phyloP scores from a whole-genome alignment of 306 rosid species.

The Prunus armeniaca region DNA sequence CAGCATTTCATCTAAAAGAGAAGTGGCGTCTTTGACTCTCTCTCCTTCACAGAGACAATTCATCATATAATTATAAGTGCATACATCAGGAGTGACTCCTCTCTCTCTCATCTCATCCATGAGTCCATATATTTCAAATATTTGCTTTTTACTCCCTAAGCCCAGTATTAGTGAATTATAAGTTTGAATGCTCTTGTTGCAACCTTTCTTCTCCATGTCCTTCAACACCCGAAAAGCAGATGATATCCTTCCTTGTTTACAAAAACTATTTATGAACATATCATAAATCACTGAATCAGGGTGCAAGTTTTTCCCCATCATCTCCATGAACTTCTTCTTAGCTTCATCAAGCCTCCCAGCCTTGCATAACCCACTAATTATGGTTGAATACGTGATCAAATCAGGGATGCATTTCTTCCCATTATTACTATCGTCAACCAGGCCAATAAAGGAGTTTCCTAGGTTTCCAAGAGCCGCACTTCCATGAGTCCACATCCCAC shows the following conservation, averaged over 20 bases:
- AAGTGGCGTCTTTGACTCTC: constrained; percentile 65
- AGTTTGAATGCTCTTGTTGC: constrained; percentile 84
- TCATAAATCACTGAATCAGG: constrained; percentile 78
- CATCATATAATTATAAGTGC: constrained; percentile 73
- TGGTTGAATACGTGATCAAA: constrained; percentile 70
- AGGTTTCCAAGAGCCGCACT: constrained; percentile 55
- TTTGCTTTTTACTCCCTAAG: constrained; percentile 61
- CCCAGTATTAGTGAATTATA: constrained; percentile 84
- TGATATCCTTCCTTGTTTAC: constrained; percentile 81
- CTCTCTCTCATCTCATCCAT: constrained; percentile 92
- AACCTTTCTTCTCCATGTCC: constrained; percentile 94
- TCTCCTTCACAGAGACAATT: constrained; percentile 76
- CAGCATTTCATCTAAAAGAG: constrained; percentile 84
- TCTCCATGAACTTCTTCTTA: constrained; percentile 75
- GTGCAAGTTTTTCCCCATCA: constrained; percentile 63
- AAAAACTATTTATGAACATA: constrained; percentile 58
- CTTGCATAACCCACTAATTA: constrained; percentile 73
- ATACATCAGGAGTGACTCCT: constrained; percentile 64
- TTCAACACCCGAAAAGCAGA: constrained; percentile 89
- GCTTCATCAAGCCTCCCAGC: constrained; percentile 88
- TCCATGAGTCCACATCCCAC: constrained; percentile 85
- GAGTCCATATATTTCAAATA: constrained; percentile 88
- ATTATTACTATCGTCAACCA: constrained; percentile 47
- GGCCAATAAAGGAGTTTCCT: constrained; percentile 54
- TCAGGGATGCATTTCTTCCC: constrained; percentile 68